These are phyloP conservation scores for Thozetella sp. DNA, from an alignment of 495 filamentous ascomycete species.

Conservation along the genomic window DNA sequence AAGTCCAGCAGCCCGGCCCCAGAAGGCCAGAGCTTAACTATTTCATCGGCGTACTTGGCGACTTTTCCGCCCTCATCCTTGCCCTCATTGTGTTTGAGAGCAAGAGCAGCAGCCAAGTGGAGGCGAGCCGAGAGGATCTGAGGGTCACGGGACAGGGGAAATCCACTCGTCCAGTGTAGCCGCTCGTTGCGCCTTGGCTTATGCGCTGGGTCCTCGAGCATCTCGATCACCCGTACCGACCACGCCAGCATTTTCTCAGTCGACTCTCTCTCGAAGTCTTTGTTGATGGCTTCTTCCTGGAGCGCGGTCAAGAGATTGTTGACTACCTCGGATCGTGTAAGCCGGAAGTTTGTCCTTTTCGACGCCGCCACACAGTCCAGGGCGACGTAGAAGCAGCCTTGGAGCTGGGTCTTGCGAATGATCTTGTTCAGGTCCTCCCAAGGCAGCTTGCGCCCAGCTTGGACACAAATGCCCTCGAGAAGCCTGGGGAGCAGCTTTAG, in stretches of 20 bases:
- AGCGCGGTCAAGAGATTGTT: constrained; percentile 50
- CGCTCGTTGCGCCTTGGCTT: constrained; percentile 10
- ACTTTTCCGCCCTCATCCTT: constrained; percentile 25
- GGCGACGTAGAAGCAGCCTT: constrained; percentile 44
- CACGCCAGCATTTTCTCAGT: constrained; percentile 38
- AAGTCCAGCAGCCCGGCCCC: constrained; percentile 25
- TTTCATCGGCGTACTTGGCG: constrained; percentile 28
- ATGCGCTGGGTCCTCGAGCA: constrained; percentile 54
- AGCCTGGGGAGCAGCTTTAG: constrained; percentile 61
- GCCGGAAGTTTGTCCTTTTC: constrained; percentile 49
- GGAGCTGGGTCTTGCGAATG: constrained; percentile 35
- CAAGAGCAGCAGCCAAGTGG: constrained; percentile 36
- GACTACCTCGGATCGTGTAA: constrained; percentile 41
- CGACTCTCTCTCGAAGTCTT: constrained; percentile 36
- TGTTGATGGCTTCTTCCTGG: constrained; percentile 46
- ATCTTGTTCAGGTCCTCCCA: constrained; percentile 33
- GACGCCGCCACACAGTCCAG: constrained; percentile 53
- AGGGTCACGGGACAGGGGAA: constrained; percentile 36
- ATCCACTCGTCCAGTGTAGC: not conserved
- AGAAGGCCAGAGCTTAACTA: constrained; percentile 36
- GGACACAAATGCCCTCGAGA: constrained; percentile 52
- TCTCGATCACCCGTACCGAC: constrained; percentile 47
- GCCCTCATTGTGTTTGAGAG: constrained; percentile 17
- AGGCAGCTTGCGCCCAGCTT: constrained; percentile 36
- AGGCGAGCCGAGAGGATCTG: constrained; percentile 34